These are phyloP conservation scores for Microbotryomycetes sp. DNA, from an alignment of 1,284 basidiomycete species.

Conservation along the genomic window DNA sequence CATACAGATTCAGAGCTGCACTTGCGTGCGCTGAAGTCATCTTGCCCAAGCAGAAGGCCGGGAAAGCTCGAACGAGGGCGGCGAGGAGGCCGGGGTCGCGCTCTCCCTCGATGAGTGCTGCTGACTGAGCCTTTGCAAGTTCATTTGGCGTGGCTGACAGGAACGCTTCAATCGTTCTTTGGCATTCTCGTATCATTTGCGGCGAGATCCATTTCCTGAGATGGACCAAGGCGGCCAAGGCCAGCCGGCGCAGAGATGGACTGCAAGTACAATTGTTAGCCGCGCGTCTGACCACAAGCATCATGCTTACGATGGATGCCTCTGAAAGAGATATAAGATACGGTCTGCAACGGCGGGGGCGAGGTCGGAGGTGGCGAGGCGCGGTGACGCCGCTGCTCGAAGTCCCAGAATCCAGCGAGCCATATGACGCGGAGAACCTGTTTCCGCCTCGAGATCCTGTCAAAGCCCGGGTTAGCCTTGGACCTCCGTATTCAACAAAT, in stretches of 20 bases:
- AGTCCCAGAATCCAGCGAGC: conserved; percentile 2
- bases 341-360: conserved; percentile 7
- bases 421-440: background rate
- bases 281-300: background rate
- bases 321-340: too few relatives aligned
- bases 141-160: too few relatives aligned
- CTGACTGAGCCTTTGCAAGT: too few relatives aligned
- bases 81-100: background rate
- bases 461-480: background rate
- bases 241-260: conserved; percentile 5
- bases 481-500: background rate
- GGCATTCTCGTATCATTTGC: too few relatives aligned
- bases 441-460: conserved; percentile 8
- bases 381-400: background rate
- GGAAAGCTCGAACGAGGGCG: conserved; percentile 1
- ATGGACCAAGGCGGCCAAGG: background rate
- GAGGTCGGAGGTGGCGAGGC: conserved; percentile 8
- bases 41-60: too few relatives aligned
- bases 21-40: too few relatives aligned
- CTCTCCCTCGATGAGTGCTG: too few relatives aligned
- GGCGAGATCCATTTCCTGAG: background rate
- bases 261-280: background rate
- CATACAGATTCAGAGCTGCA: too few relatives aligned
- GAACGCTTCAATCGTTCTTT: too few relatives aligned
- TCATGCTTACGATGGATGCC: background rate